Evolutionary conservation across 352 stramenopile species (phyloP).

Genomic region (Pythium dissimile): DNA sequence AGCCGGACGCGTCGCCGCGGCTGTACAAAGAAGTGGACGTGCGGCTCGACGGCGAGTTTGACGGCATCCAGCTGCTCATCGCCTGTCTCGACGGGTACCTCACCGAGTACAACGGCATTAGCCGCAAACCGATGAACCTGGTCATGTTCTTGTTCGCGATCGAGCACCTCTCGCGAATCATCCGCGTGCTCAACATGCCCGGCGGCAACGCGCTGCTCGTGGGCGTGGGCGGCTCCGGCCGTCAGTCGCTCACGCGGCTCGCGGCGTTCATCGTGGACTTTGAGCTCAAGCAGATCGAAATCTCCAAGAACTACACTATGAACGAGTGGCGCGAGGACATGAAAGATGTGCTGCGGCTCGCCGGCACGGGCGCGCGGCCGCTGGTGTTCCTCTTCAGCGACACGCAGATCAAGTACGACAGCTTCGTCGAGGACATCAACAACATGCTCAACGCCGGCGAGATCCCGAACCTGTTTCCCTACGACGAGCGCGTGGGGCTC

Average conservation of each 20-base stretch:
- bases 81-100: slow-evolving; percentile 88
- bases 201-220: slow-evolving; percentile 92
- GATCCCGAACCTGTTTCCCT: slow-evolving; percentile 94
- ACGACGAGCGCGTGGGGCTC: slow-evolving; percentile 90
- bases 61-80: slow-evolving; percentile 80
- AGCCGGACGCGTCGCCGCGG: slow-evolving; percentile 66
- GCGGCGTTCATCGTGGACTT: slow-evolving; percentile 93
- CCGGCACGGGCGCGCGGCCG: slow-evolving; percentile 80
- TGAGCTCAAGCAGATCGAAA: slow-evolving; percentile 93
- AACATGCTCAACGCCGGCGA: slow-evolving; percentile 96
- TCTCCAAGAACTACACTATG: slow-evolving; percentile 94
- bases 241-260: slow-evolving; percentile 90
- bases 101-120: slow-evolving; percentile 91
- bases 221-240: slow-evolving; percentile 90
- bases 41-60: slow-evolving; percentile 51
- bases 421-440: slow-evolving; percentile 96
- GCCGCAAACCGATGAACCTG: slow-evolving; percentile 93
- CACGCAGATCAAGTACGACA: slow-evolving; percentile 95
- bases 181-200: slow-evolving; percentile 93
- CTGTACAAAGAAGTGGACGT: slow-evolving; percentile 85
- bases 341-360: slow-evolving; percentile 89
- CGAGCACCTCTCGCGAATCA: slow-evolving; percentile 91
- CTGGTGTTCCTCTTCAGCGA: slow-evolving; percentile 95
- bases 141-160: slow-evolving; percentile 97
- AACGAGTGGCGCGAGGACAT: slow-evolving; percentile 95